Evolutionary conservation across 306 rosid species (phyloP), one percentile per base, ranked within the genome.

Genomic region (Inga leiocalycina): DNA sequence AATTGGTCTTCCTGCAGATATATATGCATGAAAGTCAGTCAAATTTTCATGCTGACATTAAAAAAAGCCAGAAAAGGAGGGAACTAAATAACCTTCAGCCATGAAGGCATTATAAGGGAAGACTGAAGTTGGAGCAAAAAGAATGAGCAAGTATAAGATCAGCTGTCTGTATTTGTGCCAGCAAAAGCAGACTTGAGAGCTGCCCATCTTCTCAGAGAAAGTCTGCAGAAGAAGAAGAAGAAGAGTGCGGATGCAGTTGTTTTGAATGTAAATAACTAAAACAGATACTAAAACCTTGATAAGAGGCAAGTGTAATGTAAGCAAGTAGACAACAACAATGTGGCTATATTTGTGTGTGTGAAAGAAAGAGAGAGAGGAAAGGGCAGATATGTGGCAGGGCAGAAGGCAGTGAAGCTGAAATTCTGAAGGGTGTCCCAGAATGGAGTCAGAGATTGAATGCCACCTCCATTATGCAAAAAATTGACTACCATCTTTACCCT

Each of bases 381-480:
- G 13, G 74, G 67, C 13, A 20, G 78, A 43, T 57, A 65, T 84
- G 89, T 89, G 87, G 86, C 90, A 85, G 86, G 71, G 86, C 77
- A 77, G 85, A 62, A 68, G 87, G 86, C 90, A 81, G 86, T 77
- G 86, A 80, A 81, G 85, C 66, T 74, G 88, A 87, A 75, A 75
- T 62, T 61, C 89, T 87, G 90, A 79, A 67, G 83, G 86, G 78
- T 74, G 84, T 76, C 85, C 71, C 27, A 19, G 82, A 39, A 67
- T 83, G 84, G 78, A 62, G 80, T 80, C 93, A 91, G 90, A 77
- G 81, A 92, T 90, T 90, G 84, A 91, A 89, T 90, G 97, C 88
- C 89, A 89, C 87, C 91, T 84, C 86, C 79, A 86, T 92, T 45
- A 89, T 84, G 83, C 90, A 86, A 45, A 46, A 85, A 61, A 39